Evolutionary conservation across 2,329 filamentous ascomycete genomes (phyloP), one percentile per base, ranked within the genome.

Genomic region (Calonectria leucothoes): DNA sequence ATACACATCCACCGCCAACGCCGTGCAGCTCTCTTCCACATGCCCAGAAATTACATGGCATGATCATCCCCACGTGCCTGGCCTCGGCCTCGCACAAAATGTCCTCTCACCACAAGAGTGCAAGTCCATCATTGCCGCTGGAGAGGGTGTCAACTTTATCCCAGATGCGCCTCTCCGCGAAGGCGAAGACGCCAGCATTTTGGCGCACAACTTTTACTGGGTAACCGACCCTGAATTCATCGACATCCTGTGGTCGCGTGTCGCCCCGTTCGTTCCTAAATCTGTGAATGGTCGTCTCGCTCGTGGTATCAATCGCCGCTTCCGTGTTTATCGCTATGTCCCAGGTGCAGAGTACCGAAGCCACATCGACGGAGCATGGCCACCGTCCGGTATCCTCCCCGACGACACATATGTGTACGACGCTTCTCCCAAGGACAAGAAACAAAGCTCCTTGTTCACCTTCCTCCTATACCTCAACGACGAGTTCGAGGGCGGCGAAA

Each of bases 141-240:
- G 90, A 6, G 93, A 94, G 80, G 87, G 87, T 0, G 88, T 93
- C 57, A 89, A 89, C 8, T 94, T 94, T 75, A 86, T 92, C 0
- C 93, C 93, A 0, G 93, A 94, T 78, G 91, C 91, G 0, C 93
- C 93, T 0, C 84, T 94, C 35, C 89, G 91, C 2, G 90, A 91
- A n/a, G 91, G 92, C 70, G 91, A 90, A 20, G 91, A 93, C 67
- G 87, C 88, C 29, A 93, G 91, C 78, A 88, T 94, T 59, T 82
- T 94, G 1, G 93, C 93, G 0, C 93, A 94, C 84, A 94, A 94
- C 82, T 93, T 94, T 77, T 94, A 94, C 85, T 94, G 93, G 93
- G 87, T 94, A 11, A 87, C 92, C 15, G 93, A 94, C 76, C 85
- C 87, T 27, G 85, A 87, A 0, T 94, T 94, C 81, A 90, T 92